Evolutionary conservation across 495 filamentous ascomycete genomes (phyloP).

Genomic region (Tuber calosporum): DNA sequence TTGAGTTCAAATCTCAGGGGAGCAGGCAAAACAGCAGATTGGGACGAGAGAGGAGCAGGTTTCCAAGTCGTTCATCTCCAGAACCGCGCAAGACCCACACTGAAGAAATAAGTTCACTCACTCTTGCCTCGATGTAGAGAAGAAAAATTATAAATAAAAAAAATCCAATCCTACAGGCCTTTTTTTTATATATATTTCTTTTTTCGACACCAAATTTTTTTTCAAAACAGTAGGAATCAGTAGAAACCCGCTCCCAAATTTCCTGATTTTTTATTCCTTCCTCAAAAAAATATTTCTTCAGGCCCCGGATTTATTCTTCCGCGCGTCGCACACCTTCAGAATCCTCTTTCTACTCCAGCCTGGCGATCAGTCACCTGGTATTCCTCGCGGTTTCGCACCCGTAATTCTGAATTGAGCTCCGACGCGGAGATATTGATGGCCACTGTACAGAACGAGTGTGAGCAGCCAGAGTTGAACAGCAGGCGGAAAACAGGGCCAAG

Average conservation of each 20-base stretch:
- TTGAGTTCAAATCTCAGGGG: not conserved
- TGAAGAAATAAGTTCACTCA: slow-evolving; percentile 1
- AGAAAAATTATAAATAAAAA: not conserved
- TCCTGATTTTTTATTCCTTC: not conserved
- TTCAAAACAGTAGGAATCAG: not conserved
- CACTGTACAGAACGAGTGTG: slow-evolving; percentile 8
- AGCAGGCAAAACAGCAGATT: not conserved
- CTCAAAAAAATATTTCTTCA: not conserved
- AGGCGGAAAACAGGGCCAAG: not conserved
- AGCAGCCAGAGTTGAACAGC: not conserved
- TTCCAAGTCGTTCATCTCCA: not conserved
- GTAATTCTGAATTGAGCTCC: slow-evolving; percentile 28
- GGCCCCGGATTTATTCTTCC: not conserved
- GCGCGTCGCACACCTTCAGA: slow-evolving; percentile 9
- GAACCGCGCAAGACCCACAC: not conserved
- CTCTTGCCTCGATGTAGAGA: not conserved
- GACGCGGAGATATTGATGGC: slow-evolving; percentile 5
- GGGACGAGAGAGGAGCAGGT: not conserved
- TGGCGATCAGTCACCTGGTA: slow-evolving; percentile 9
- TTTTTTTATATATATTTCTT: not conserved
- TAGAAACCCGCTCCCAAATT: not conserved
- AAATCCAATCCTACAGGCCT: not conserved
- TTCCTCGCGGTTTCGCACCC: not conserved
- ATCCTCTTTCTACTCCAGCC: slow-evolving; percentile 10
- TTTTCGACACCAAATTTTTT: slow-evolving; percentile 1